Evolutionary conservation across 768 basidiomycete species (phyloP).

Genomic region (Boletus reticulatus): DNA sequence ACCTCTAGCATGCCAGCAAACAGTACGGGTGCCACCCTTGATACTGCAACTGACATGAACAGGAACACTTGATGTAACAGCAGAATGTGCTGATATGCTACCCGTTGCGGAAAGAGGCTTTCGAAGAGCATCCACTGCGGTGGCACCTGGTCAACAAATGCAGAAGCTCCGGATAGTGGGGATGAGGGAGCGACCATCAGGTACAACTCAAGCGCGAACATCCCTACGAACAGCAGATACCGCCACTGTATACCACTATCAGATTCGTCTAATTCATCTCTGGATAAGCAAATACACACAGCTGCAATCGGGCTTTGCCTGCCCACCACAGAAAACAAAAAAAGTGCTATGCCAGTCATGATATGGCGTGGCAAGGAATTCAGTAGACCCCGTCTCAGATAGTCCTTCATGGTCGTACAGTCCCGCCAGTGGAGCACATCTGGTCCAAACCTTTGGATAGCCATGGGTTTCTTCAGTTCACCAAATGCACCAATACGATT

Average conservation of each 20-base stretch:
- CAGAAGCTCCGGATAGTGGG: constrained; percentile 1
- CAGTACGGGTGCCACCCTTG: constrained; percentile 66
- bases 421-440: constrained; percentile 65
- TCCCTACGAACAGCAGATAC: constrained; percentile 63
- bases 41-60: constrained; percentile 70
- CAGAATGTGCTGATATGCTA: constrained; percentile 73
- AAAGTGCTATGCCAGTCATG: constrained; percentile 51
- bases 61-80: constrained; percentile 78
- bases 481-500: constrained; percentile 13
- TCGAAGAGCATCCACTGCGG: constrained; percentile 32
- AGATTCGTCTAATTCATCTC: constrained; percentile 11
- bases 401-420: constrained; percentile 69
- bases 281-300: constrained; percentile 43
- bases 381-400: constrained; percentile 61
- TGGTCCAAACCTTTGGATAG: constrained; percentile 64
- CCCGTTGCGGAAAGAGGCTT: constrained; percentile 56
- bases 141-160: constrained; percentile 22
- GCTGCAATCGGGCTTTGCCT: constrained; percentile 59
- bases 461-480: not conserved
- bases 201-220: constrained; percentile 61
- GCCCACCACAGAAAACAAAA: constrained; percentile 64
- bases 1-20: constrained; percentile 39
- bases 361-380: constrained; percentile 67
- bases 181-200: constrained; percentile 56
- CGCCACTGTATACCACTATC: constrained; percentile 59